A percentile compares a stretch with the other conserved stretches of the same genome.
Conservation (phyloP, 176 grass and related monocot genomes). For the Avena insularis region DNA sequence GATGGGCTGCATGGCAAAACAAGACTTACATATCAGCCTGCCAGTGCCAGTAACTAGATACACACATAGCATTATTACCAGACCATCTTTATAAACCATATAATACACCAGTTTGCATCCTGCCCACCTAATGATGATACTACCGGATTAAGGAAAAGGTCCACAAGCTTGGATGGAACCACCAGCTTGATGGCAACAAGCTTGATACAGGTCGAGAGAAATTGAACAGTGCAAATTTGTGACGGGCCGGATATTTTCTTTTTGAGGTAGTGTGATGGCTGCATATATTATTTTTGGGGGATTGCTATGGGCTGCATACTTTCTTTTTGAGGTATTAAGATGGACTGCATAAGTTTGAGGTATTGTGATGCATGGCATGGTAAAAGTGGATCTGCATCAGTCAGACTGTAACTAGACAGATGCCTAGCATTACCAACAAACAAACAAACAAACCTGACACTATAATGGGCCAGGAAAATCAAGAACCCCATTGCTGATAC, state of each 20-base stretch:
- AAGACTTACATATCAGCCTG: not conserved
- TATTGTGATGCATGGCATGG: too few relatives aligned
- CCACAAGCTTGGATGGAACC: slow-evolving; percentile 81
- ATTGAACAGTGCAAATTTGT: not conserved
- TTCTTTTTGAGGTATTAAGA: not conserved
- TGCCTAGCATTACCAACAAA: too few relatives aligned
- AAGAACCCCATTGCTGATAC: too few relatives aligned
- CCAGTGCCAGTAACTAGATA: not conserved
- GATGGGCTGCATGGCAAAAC: not conserved
- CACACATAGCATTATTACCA: not conserved
- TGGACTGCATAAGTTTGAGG: not conserved
- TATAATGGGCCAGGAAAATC: too few relatives aligned
- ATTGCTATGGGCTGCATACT: not conserved
- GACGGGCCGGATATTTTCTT: slow-evolving; percentile 1
- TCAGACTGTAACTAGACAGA: too few relatives aligned
- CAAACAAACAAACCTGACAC: too few relatives aligned
- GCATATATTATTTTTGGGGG: too few relatives aligned
- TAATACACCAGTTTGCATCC: not conserved
- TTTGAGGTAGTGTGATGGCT: too few relatives aligned
- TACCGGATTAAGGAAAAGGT: not conserved
- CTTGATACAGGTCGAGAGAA: slow-evolving; percentile 37
- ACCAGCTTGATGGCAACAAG: slow-evolving; percentile 93
- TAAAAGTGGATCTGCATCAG: too few relatives aligned
- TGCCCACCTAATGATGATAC: not conserved
- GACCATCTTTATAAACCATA: not conserved